Conservation (phyloP, 1,139 yeast species). For the Suhomyces bolitotheri region DNA sequence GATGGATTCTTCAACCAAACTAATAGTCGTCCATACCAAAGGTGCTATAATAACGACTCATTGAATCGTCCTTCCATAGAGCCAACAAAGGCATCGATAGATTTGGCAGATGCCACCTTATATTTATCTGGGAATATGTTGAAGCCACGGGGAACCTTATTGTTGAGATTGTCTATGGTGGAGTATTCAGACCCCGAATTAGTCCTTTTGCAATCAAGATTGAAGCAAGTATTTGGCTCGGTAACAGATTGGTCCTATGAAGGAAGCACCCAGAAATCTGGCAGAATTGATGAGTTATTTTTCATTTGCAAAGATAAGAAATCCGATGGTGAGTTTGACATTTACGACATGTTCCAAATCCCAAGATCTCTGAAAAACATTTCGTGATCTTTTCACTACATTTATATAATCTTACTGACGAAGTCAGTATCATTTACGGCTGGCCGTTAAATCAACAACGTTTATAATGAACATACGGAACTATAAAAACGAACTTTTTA, state of each 20-base stretch:
- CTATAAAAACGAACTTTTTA: conserved; percentile 11
- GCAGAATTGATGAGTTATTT: conserved; percentile 58
- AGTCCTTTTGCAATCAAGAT: conserved; percentile 52
- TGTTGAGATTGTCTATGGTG: conserved; percentile 73
- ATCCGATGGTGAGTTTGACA: conserved; percentile 41
- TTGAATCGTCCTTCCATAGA: conserved; percentile 29
- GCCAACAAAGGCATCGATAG: conserved; percentile 40
- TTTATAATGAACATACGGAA: conserved; percentile 10
- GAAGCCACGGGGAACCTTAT: conserved; percentile 67
- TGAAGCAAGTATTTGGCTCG: conserved; percentile 52
- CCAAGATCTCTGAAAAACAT: no score
- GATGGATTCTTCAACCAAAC: conserved; percentile 70
- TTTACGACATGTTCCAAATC: conserved; percentile 12
- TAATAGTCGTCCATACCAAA: conserved; percentile 67
- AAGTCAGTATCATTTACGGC: no score
- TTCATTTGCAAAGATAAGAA: conserved; percentile 61
- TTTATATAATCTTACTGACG: no score
- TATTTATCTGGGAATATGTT: conserved; percentile 69
- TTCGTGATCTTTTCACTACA: no score
- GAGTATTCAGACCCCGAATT: conserved; percentile 54
- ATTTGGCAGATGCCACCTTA: conserved; percentile 89
- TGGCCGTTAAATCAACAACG: conserved; percentile 4
- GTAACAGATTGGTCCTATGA: conserved; percentile 38
- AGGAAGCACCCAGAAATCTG: background rate
- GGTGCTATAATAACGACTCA: conserved; percentile 29